Percentiles rank a stretch among this genome's conserved stretches.
These are phyloP conservation scores for Mytilinidion resinicola DNA, from an alignment of 495 filamentous ascomycete genomes.

Conservation along the genomic window DNA sequence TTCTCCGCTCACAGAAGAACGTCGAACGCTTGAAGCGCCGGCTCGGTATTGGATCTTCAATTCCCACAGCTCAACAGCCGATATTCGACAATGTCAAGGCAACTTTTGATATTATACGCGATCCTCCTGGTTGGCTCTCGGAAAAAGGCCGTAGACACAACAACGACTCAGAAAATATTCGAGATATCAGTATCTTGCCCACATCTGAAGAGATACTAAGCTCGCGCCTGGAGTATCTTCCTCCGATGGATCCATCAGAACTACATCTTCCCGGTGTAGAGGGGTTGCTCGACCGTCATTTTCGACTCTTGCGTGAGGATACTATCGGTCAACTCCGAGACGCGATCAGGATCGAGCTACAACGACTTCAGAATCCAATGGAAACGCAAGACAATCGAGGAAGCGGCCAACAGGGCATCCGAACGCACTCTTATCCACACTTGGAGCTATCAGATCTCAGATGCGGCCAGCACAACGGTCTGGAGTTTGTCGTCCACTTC, in stretches of 20 bases:
- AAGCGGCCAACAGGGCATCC: background rate
- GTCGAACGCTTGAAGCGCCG: background rate
- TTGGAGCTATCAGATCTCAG: conserved; percentile 24
- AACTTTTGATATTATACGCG: conserved; percentile 6
- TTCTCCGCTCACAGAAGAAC: background rate
- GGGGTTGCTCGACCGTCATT: conserved; percentile 63
- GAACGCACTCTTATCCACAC: conserved; percentile 1
- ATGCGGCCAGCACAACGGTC: conserved; percentile 47
- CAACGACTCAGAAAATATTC: conserved; percentile 58
- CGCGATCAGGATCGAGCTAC: conserved; percentile 36
- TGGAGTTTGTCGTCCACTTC: conserved; percentile 44
- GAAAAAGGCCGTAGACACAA: conserved; percentile 54
- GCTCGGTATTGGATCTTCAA: background rate
- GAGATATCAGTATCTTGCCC: conserved; percentile 57
- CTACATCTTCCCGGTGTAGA: conserved; percentile 53
- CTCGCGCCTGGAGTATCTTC: conserved; percentile 52
- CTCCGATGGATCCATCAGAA: conserved; percentile 45
- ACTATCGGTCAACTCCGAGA: conserved; percentile 58
- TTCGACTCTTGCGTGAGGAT: conserved; percentile 62
- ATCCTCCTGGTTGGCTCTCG: conserved; percentile 47
- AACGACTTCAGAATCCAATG: background rate
- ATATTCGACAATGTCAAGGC: background rate
- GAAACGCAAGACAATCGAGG: background rate
- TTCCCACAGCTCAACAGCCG: background rate
- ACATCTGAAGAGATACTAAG: conserved; percentile 55